Evolutionary conservation across 176 grass and related monocot species (phyloP), one percentile per base, ranked within the genome.

Genomic region (Ensete ventricosum): DNA sequence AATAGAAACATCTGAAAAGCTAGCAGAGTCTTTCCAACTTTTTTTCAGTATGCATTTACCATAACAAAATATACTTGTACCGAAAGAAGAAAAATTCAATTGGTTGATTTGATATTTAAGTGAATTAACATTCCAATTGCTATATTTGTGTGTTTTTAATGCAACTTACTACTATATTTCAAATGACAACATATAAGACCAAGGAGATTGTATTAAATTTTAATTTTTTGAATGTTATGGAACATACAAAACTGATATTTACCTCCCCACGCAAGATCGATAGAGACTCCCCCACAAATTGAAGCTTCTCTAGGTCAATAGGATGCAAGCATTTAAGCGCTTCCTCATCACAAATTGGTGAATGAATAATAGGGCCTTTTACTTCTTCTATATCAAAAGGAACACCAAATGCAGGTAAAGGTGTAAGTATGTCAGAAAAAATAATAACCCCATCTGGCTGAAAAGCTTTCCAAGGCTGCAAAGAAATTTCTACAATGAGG

Each of bases 351-450:
- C 80, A 65, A 81, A 98, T 76, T 0, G 88, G 90, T 1, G 88
- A 84, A 20, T 91, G 82, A 84, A 93, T 93, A 50, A 98, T 81
- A 9, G 95, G 95, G 0, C 95, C 95, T 78, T 83, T 91, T 16
- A 86, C 87, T 57, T 98, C 95, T 9, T 87, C 88, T 77, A 98
- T 98, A 64, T 98, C 95, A 51, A 98, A 98, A 14, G 90, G 90
- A 77, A 98, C 95, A 48, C 95, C 95, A 58, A 98, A 89, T 14
- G 90, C 90, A 29, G 90, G 95, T 55, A 98, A 73, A 64, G 95
- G 95, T 58, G 95, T 98, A 59, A 98, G 87, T 79, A 98, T 98
- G 71, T 98, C 95, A 55, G 95, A 98, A 74, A 98, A 98, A 8
- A 98, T 84, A 75, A 98, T 98, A 57, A 98, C 95, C 24, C 95